Percentiles rank a stretch among this genome's conserved stretches.
Evolutionary conservation across 1,284 basidiomycete genomes (phyloP).

Genomic region (Ceratorhiza oryzae-sativae): DNA sequence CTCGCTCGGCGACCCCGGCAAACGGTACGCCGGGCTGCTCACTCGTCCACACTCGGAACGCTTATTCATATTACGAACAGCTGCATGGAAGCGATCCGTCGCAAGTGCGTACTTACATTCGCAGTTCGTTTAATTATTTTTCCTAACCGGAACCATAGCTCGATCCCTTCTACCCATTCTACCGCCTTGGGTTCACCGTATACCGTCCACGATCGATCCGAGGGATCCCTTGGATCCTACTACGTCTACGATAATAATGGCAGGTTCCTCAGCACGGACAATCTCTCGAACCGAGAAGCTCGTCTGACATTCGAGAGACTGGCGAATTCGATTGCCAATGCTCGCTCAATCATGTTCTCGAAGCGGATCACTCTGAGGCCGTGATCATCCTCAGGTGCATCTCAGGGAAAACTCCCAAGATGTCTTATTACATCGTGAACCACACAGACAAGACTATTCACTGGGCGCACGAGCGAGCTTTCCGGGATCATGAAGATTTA

Average conservation of each 20-base stretch:
- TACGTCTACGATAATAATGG: background rate
- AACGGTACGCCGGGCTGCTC: background rate
- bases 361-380: background rate
- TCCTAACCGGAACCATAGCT: no score
- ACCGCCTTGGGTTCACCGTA: no score
- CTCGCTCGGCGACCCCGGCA: background rate
- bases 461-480: slow-evolving; percentile 1
- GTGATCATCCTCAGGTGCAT: background rate
- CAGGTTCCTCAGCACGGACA: slow-evolving; percentile 1
- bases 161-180: no score
- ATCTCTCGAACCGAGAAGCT: background rate
- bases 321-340: background rate
- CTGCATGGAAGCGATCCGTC: background rate
- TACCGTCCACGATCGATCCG: no score
- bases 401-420: background rate
- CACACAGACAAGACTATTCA: background rate
- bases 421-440: slow-evolving; percentile 16
- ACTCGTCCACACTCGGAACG: background rate
- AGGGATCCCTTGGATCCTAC: no score
- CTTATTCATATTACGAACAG: background rate
- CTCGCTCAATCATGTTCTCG: background rate
- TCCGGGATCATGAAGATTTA: background rate
- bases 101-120: background rate
- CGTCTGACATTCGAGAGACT: background rate
- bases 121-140: no score